Conservation (phyloP, 2,329 filamentous ascomycete genomes). For the Epichloe scottii region DNA sequence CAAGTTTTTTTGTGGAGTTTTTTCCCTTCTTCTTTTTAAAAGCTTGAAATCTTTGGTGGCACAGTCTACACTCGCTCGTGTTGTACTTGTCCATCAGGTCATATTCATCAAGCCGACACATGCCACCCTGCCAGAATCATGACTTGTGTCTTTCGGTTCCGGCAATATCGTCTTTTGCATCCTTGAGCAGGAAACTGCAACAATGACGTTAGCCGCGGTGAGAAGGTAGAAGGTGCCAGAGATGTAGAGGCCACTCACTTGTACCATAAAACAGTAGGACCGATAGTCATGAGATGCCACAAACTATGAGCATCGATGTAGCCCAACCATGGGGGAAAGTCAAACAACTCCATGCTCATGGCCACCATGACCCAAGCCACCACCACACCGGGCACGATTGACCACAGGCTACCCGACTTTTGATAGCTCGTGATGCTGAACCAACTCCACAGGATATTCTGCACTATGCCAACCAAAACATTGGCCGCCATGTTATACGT, state of each 20-base stretch:
- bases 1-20: not conserved
- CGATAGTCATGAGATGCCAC: conserved; percentile 91
- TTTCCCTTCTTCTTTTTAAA: too few species aligned
- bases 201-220: conserved; percentile 7
- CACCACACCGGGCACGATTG: conserved; percentile 78
- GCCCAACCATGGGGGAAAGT: conserved; percentile 76
- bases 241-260: conserved; percentile 49
- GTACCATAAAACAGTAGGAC: conserved; percentile 83
- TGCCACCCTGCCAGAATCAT: conserved; percentile 4
- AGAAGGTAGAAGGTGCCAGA: not conserved
- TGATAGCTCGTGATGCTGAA: conserved; percentile 68
- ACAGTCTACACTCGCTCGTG: too few species aligned
- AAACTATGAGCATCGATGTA: conserved; percentile 86
- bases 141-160: conserved; percentile 57
- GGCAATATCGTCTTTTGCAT: conserved; percentile 71
- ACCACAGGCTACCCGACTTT: conserved; percentile 62
- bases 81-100: too few species aligned
- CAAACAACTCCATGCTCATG: conserved; percentile 91
- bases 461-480: conserved; percentile 64
- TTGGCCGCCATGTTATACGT: conserved; percentile 98
- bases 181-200: conserved; percentile 69
- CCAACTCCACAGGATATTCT: conserved; percentile 75
- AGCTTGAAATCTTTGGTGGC: too few species aligned
- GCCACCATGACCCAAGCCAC: conserved; percentile 85
- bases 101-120: too few species aligned